Percentiles rank a stretch among this genome's conserved stretches.
Conservation (phyloP, 1,284 basidiomycete genomes). For the Melampsora occidentalis region DNA sequence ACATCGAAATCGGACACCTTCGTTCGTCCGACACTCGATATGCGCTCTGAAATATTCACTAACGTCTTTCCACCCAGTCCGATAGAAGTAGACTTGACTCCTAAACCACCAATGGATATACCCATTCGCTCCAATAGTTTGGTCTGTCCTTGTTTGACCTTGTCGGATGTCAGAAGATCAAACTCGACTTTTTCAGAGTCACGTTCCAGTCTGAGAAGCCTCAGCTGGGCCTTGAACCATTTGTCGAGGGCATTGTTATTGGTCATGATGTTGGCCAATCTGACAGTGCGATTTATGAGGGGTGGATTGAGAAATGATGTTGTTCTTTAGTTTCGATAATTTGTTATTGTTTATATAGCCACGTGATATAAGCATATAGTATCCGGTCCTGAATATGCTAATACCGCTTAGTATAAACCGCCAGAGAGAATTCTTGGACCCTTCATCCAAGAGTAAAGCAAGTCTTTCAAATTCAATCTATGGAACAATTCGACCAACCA, state of each 20-base stretch:
- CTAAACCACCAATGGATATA: slow-evolving; percentile 71
- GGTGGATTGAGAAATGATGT: too few species aligned
- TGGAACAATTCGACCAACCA: background rate
- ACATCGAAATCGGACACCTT: background rate
- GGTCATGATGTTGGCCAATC: too few species aligned
- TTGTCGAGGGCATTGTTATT: slow-evolving; percentile 55
- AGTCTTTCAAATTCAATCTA: too few species aligned
- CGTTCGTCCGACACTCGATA: background rate
- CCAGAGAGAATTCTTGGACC: too few species aligned
- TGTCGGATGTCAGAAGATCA: slow-evolving; percentile 75
- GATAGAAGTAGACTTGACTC: slow-evolving; percentile 67
- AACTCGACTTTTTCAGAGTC: slow-evolving; percentile 78
- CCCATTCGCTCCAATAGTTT: slow-evolving; percentile 83
- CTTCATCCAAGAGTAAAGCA: too few species aligned
- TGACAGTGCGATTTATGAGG: too few species aligned
- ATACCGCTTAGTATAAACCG: too few species aligned
- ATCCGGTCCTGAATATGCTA: too few species aligned
- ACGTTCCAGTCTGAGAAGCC: slow-evolving; percentile 69
- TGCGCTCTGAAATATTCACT: slow-evolving; percentile 49
- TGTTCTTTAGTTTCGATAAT: too few species aligned
- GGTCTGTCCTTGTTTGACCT: slow-evolving; percentile 60
- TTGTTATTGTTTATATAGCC: too few species aligned
- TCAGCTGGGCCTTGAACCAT: slow-evolving; percentile 71
- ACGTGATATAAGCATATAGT: too few species aligned
- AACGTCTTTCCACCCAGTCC: slow-evolving; percentile 89